These are phyloP conservation scores for Conticribra guillardii DNA, from an alignment of 108 stramenopile species.

Conservation along the genomic window DNA sequence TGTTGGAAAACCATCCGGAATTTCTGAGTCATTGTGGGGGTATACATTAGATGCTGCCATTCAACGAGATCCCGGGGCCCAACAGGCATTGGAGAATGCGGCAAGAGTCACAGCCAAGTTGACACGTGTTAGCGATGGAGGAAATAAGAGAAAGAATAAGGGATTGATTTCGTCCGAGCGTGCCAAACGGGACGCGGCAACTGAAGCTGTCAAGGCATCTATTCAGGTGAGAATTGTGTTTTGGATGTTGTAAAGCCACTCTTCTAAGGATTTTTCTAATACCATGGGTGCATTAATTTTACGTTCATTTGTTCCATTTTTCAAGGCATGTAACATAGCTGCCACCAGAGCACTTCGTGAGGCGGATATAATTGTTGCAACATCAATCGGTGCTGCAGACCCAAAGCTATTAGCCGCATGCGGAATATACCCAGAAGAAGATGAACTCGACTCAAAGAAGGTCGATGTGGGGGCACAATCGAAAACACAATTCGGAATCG, in stretches of 20 bases:
- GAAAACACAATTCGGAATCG: slow-evolving; percentile 34
- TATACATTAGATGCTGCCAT: slow-evolving; percentile 83
- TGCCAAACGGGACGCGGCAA: slow-evolving; percentile 71
- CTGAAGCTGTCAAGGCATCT: slow-evolving; percentile 80
- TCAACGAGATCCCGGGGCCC: slow-evolving; percentile 69
- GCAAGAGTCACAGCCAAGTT: slow-evolving; percentile 68
- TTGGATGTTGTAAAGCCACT: not conserved
- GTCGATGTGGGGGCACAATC: slow-evolving; percentile 5
- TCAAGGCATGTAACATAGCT: slow-evolving; percentile 73
- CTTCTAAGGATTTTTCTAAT: not conserved
- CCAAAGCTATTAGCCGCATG: slow-evolving; percentile 91
- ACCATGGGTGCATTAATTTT: not conserved
- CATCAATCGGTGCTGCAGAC: slow-evolving; percentile 96
- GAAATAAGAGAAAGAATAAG: slow-evolving; percentile 36
- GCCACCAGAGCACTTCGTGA: slow-evolving; percentile 89
- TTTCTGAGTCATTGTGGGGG: slow-evolving; percentile 73
- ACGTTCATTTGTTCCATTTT: not conserved
- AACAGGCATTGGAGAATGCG: slow-evolving; percentile 73
- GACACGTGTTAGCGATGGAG: slow-evolving; percentile 18
- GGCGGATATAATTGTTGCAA: slow-evolving; percentile 96
- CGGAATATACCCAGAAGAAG: slow-evolving; percentile 63
- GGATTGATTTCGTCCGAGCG: slow-evolving; percentile 54
- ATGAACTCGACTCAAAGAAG: slow-evolving; percentile 36
- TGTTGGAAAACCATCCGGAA: slow-evolving; percentile 81
- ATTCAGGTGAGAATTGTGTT: slow-evolving; percentile 47